phyloP scores from a whole-genome alignment of 2,329 filamentous ascomycete species.

The Delphinella strobiligena region DNA sequence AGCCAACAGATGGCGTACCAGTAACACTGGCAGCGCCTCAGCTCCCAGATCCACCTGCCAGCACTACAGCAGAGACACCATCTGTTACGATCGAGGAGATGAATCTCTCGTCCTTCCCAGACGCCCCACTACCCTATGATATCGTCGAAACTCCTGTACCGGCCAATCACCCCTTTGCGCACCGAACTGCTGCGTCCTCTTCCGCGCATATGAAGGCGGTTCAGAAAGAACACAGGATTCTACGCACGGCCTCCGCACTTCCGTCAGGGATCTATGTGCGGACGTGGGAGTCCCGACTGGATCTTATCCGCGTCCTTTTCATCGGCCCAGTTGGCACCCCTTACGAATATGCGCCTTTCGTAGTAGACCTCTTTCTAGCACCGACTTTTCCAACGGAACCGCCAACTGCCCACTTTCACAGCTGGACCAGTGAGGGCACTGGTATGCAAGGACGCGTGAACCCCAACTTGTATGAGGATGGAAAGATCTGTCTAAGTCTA shows the following conservation, averaged over 20 bases:
- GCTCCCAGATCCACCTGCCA: too few relatives aligned
- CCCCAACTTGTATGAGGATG: constrained; percentile 51
- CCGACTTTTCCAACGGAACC: constrained; percentile 39
- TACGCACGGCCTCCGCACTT: constrained; percentile 29
- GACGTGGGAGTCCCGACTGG: constrained; percentile 46
- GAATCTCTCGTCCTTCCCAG: constrained; percentile 1
- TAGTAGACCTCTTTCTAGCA: constrained; percentile 46
- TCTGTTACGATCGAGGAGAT: constrained; percentile 1
- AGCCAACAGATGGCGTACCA: too few relatives aligned
- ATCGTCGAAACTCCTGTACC: constrained; percentile 32
- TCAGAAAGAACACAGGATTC: constrained; percentile 47
- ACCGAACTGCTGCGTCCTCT: constrained; percentile 10
- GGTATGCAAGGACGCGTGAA: constrained; percentile 42
- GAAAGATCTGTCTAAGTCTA: constrained; percentile 48
- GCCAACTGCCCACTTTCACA: constrained; percentile 45
- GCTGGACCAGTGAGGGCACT: constrained; percentile 34
- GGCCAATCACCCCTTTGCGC: constrained; percentile 29
- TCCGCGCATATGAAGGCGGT: constrained; percentile 36
- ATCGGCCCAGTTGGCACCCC: constrained; percentile 48
- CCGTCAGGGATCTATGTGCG: constrained; percentile 46
- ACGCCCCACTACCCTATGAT: constrained; percentile 7
- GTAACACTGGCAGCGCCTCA: too few relatives aligned
- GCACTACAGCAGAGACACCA: neutral
- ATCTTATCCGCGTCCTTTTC: constrained; percentile 46
- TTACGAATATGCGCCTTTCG: constrained; percentile 48